phyloP scores from a whole-genome alignment of 495 filamentous ascomycete species.

The Hypoxylon trugodes region DNA sequence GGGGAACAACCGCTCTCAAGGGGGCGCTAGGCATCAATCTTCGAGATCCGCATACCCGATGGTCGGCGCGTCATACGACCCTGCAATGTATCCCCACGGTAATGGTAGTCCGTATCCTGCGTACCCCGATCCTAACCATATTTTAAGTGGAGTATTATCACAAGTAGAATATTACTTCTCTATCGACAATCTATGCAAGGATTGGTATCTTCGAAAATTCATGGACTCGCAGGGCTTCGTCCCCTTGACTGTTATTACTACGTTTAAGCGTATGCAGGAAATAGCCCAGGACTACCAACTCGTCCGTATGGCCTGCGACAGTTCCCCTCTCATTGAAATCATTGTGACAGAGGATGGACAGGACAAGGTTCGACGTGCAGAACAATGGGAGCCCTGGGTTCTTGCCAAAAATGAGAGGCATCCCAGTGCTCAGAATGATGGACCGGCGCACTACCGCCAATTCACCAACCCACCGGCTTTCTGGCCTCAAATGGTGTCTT shows the following conservation, averaged over 20 bases:
- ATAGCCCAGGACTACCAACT: conserved; percentile 74
- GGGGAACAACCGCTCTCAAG: conserved; percentile 32
- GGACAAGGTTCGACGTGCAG: conserved; percentile 78
- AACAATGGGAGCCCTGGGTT: conserved; percentile 85
- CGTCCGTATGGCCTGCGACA: conserved; percentile 75
- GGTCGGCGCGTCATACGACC: conserved; percentile 58
- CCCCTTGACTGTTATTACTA: conserved; percentile 75
- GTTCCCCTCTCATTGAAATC: conserved; percentile 75
- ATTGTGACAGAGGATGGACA: conserved; percentile 73
- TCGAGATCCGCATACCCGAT: conserved; percentile 30
- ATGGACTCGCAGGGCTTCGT: conserved; percentile 97
- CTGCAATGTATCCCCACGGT: conserved; percentile 65
- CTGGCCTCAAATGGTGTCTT: conserved; percentile 39
- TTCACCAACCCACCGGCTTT: conserved; percentile 30
- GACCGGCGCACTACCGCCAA: conserved; percentile 43
- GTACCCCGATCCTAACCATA: conserved; percentile 63
- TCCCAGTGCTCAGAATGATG: conserved; percentile 51
- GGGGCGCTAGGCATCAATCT: conserved; percentile 32
- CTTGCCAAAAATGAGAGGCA: conserved; percentile 64
- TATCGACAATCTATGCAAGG: conserved; percentile 94
- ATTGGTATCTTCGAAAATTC: conserved; percentile 83
- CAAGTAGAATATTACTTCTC: conserved; percentile 98
- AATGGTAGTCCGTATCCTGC: conserved; percentile 70
- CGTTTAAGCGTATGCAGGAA: conserved; percentile 83
- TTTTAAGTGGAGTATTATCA: conserved; percentile 54